Percentiles rank a stretch among this genome's conserved stretches.
Evolutionary conservation across 2,329 filamentous ascomycete species (phyloP).

Genomic region (Leptographium flavum): DNA sequence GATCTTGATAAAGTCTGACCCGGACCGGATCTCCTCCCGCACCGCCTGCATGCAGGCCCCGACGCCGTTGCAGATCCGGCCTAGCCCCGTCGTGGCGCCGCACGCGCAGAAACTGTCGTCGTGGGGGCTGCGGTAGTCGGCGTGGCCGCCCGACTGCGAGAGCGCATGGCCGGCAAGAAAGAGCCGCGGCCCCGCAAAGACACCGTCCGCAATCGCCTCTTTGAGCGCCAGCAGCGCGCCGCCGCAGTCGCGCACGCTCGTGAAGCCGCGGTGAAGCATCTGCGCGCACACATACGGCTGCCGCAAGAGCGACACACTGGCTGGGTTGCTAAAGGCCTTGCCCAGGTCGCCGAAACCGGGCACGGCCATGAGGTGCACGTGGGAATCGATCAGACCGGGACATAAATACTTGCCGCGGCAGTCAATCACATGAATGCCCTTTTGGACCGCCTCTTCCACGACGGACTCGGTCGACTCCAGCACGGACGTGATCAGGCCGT

Average conservation of each 20-base stretch:
- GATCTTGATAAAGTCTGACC: constrained; percentile 42
- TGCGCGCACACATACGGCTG: constrained; percentile 27
- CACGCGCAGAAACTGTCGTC: constrained; percentile 22
- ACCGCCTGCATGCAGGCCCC: constrained; percentile 32
- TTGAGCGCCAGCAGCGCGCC: constrained; percentile 33
- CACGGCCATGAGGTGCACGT: constrained; percentile 14
- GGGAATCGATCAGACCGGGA: constrained; percentile 1
- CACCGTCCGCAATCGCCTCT: constrained; percentile 32
- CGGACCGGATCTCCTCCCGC: constrained; percentile 33
- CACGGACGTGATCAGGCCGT: constrained; percentile 11
- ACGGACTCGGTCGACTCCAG: not conserved
- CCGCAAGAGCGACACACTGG: constrained; percentile 19
- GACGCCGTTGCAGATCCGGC: constrained; percentile 30
- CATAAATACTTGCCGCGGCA: not conserved
- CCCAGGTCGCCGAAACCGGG: constrained; percentile 12
- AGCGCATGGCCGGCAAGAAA: constrained; percentile 35
- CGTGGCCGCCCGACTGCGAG: constrained; percentile 38
- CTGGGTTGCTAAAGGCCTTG: not conserved
- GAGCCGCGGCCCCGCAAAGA: constrained; percentile 32
- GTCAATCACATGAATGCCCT: constrained; percentile 6
- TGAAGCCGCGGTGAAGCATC: constrained; percentile 39
- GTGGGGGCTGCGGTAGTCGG: constrained; percentile 28
- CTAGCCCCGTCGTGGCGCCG: constrained; percentile 23
- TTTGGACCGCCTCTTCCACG: not conserved
- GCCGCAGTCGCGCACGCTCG: constrained; percentile 36